Evolutionary conservation across 768 basidiomycete genomes (phyloP).

Genomic region (Pulveroboletus sp.): DNA sequence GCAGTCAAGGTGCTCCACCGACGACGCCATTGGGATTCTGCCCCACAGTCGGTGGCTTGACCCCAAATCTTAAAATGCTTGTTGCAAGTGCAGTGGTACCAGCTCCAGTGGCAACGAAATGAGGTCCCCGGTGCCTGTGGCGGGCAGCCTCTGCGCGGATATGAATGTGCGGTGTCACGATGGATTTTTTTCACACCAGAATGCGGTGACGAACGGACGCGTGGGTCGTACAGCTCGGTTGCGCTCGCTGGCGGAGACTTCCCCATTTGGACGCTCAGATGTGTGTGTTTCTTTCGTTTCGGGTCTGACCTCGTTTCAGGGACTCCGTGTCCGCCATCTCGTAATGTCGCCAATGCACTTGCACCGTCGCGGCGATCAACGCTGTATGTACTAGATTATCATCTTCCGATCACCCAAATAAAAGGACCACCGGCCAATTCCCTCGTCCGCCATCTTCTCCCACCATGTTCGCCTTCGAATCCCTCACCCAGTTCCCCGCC

Average conservation of each 20-base stretch:
- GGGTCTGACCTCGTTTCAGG: constrained; percentile 25
- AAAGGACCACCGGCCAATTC: constrained; percentile 10
- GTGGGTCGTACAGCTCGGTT: not conserved
- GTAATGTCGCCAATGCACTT: constrained; percentile 27
- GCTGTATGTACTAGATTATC: constrained; percentile 33
- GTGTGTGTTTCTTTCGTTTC: not conserved
- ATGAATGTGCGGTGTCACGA: constrained; percentile 23
- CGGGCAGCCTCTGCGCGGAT: constrained; percentile 28
- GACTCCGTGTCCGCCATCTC: constrained; percentile 28
- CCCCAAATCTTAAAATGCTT: not conserved
- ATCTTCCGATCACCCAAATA: constrained; percentile 33
- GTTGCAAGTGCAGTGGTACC: not conserved
- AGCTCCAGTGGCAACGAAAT: constrained; percentile 24
- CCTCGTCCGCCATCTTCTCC: constrained; percentile 2
- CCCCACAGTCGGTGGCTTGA: too few species aligned
- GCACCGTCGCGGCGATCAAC: constrained; percentile 38
- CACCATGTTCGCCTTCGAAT: constrained; percentile 14
- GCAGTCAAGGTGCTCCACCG: too few species aligned
- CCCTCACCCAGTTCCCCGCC: constrained; percentile 11
- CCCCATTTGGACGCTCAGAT: not conserved
- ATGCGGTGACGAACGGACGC: not conserved
- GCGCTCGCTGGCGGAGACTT: constrained; percentile 2
- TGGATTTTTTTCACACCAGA: not conserved
- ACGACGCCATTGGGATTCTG: too few species aligned
- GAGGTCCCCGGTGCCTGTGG: constrained; percentile 32